Base-by-base conservation (phyloP, 2,329 filamentous ascomycete species). In the Botryotinia calthae region DNA sequence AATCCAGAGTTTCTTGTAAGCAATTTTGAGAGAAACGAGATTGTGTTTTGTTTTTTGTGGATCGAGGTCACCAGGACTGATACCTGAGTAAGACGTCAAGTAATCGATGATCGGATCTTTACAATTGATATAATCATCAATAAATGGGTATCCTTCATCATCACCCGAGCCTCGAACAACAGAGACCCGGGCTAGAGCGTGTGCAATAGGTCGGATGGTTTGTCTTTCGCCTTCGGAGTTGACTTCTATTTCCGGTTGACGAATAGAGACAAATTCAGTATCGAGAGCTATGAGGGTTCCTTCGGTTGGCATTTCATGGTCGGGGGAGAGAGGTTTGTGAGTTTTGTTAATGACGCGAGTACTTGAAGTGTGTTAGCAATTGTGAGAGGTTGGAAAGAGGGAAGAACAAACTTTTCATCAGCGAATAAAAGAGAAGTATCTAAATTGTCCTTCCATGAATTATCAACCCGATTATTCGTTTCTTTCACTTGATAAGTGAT, bases 1-100 rank as follows among this genome's bases (percentile, higher is more conserved):
- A 25, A 98, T 89, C 97, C 97, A 99, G 44, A 99, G 89, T 82
- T 98, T 98, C 83, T 99, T 99, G 86, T 98, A 99, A 1, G 93
- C 95, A 73, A 93, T 88, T 81, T 99, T 99, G 58, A 98, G 86
- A 2, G 92, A 88, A 14, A 98, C 90, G 0, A 98, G 88, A 71
- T 94, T 93, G 82, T 97, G 95, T 71, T 87, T 88, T 61, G 92
- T 93, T n/a, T 88, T 86, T 72, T 89, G 87, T 40, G 91, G 90
- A 77, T 97, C 94, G 14, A 99, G 86, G 79, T 99, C 96, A 34
- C 92, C 91, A 1, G 91, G 88, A 7, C 91, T 92, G 77, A 99
- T 97, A 59, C 96, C 96, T 0, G 95, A 98, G 84, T 94, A 98
- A 62, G 92, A 91, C 0, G 97, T 99, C 54, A 99, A 86, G 80